phyloP scores from a whole-genome alignment of 306 rosid genomes.

The Medicago lupulina region DNA sequence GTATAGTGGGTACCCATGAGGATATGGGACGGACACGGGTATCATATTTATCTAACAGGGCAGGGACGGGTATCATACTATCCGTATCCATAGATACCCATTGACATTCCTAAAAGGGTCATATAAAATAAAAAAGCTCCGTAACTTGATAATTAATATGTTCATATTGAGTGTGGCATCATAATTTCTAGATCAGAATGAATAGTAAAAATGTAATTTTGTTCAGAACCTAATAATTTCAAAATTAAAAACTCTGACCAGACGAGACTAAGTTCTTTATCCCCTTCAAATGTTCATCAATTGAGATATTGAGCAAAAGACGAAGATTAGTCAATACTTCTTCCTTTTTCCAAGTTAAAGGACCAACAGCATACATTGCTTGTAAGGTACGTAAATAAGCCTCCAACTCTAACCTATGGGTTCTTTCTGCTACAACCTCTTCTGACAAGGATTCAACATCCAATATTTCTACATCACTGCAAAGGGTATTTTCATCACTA shows the following conservation, averaged over 20 bases:
- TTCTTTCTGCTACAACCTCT: slow-evolving; percentile 54
- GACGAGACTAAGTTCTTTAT: slow-evolving; percentile 47
- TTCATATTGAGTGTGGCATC: slow-evolving; percentile 44
- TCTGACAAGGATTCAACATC: slow-evolving; percentile 46
- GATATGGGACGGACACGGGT: too few relatives aligned
- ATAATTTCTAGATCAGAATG: too few relatives aligned
- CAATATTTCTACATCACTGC: slow-evolving; percentile 71
- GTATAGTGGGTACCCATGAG: too few relatives aligned
- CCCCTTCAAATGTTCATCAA: slow-evolving; percentile 75
- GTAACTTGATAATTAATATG: slow-evolving; percentile 28
- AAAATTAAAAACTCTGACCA: slow-evolving; percentile 43
- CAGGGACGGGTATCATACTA: too few relatives aligned
- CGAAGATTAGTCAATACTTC: slow-evolving; percentile 84
- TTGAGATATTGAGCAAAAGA: slow-evolving; percentile 76
- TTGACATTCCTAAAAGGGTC: too few relatives aligned
- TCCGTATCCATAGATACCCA: too few relatives aligned
- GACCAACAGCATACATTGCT: slow-evolving; percentile 81
- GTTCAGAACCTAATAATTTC: slow-evolving; percentile 43
- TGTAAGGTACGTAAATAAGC: slow-evolving; percentile 68
- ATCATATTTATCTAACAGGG: too few relatives aligned
- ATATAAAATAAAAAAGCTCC: neutral
- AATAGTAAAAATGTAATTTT: too few relatives aligned
- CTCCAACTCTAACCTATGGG: slow-evolving; percentile 79
- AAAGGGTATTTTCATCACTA: slow-evolving; percentile 52
- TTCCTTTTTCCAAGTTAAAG: slow-evolving; percentile 92